Percentiles rank a stretch among this genome's conserved stretches.
Conservation (phyloP, 164 flowering plant species). For the Tinospora cordifolia region DNA sequence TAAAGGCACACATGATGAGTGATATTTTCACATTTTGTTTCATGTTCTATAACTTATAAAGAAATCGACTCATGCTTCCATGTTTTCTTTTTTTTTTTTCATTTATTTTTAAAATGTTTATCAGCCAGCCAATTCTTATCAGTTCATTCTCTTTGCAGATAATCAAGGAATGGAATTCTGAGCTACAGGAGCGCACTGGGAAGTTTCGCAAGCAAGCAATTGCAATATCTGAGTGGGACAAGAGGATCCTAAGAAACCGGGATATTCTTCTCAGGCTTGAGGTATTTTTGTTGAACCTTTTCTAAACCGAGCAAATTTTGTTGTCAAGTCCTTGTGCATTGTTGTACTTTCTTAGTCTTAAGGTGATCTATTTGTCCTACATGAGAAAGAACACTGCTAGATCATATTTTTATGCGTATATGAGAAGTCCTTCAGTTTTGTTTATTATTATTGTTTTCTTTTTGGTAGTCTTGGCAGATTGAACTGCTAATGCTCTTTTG, state of each 20-base stretch:
- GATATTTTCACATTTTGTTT: too few species aligned
- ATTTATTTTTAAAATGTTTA: neutral
- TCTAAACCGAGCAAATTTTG: neutral
- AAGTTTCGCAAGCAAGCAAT: conserved; percentile 87
- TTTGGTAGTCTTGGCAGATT: neutral
- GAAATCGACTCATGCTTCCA: neutral
- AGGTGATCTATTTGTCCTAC: conserved; percentile 38
- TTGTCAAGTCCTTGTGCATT: neutral
- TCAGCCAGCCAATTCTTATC: neutral
- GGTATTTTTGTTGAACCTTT: conserved; percentile 33
- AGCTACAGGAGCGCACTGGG: conserved; percentile 87
- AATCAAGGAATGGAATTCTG: conserved; percentile 95
- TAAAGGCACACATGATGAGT: too few species aligned
- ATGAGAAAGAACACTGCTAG: neutral
- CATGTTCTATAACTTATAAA: too few species aligned
- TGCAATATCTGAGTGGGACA: conserved; percentile 97
- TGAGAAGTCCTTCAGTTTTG: neutral
- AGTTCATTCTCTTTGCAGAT: conserved; percentile 39
- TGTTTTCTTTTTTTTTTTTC: neutral
- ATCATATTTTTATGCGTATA: neutral
- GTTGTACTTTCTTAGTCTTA: conserved; percentile 52
- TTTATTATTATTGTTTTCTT: neutral
- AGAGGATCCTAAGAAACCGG: conserved; percentile 80
- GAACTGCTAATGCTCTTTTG: neutral
- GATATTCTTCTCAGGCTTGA: conserved; percentile 88